These are phyloP conservation scores for Starmera dryadoides DNA, from an alignment of 805 yeast species.

Conservation along the genomic window DNA sequence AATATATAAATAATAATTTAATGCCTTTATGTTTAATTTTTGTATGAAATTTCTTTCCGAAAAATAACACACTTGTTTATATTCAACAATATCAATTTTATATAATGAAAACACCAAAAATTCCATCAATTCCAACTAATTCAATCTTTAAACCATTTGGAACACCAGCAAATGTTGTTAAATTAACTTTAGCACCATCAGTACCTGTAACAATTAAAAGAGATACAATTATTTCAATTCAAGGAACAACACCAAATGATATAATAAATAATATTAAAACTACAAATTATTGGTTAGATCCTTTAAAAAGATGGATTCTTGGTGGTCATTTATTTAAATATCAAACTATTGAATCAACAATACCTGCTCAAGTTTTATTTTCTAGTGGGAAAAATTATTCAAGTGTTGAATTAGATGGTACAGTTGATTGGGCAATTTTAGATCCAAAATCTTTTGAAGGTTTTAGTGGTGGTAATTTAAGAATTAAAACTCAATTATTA, in stretches of 20 bases:
- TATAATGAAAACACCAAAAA: neutral
- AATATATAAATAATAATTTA: neutral
- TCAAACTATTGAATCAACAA: conserved; percentile 41
- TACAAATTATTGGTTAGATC: conserved; percentile 18
- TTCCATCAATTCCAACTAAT: conserved; percentile 2
- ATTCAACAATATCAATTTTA: neutral
- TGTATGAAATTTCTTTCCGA: no score
- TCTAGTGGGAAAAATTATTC: conserved; percentile 26
- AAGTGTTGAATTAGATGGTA: conserved; percentile 43
- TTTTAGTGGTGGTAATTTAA: conserved; percentile 45
- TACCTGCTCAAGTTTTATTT: conserved; percentile 36
- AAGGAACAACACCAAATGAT: conserved; percentile 21
- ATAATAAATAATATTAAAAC: conserved; percentile 6
- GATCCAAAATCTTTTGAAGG: conserved; percentile 40
- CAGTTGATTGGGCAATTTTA: conserved; percentile 55
- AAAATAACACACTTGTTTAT: neutral
- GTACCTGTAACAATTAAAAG: conserved; percentile 42
- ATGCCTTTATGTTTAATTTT: no score
- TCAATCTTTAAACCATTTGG: conserved; percentile 38
- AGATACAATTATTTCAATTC: conserved; percentile 44
- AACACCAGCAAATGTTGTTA: conserved; percentile 38
- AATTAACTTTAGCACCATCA: conserved; percentile 51
- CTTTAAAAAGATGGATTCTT: conserved; percentile 33
- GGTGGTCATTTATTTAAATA: conserved; percentile 40
- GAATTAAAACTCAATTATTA: conserved; percentile 26